Percentiles rank a stretch among this genome's conserved stretches.
These are phyloP conservation scores for Quercus lobata DNA, from an alignment of 331 rosid genomes.

Conservation along the genomic window DNA sequence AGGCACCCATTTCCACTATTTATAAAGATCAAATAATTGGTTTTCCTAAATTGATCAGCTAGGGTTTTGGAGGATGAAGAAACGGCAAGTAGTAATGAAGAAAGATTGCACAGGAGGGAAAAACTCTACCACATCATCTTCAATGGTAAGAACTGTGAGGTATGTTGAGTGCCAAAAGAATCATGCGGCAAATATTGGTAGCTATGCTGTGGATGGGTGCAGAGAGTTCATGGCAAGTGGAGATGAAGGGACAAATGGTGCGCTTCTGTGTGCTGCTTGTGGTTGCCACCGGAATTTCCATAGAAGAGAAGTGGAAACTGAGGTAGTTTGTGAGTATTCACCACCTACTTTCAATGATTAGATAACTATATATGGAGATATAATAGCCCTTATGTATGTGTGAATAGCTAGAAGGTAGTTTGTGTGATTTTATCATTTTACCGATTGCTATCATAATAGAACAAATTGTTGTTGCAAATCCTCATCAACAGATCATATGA, in stretches of 20 bases:
- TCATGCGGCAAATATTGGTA: conserved; percentile 85
- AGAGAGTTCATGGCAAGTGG: conserved; percentile 74
- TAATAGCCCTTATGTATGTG: not conserved
- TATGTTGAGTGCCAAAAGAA: conserved; percentile 89
- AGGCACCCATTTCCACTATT: not conserved
- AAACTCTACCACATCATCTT: conserved; percentile 38
- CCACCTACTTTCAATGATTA: conserved; percentile 51
- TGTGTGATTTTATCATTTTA: conserved; percentile 31
- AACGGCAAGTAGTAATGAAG: conserved; percentile 68
- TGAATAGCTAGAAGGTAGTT: conserved; percentile 13
- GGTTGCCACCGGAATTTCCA: conserved; percentile 86
- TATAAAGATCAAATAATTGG: not conserved
- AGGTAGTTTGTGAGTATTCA: conserved; percentile 92
- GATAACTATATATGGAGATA: not conserved
- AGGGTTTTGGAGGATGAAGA: conserved; percentile 58
- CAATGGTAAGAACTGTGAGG: conserved; percentile 40
- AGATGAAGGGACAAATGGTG: conserved; percentile 51
- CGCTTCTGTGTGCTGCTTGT: conserved; percentile 79
- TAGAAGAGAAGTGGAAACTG: conserved; percentile 68
- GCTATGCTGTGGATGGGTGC: conserved; percentile 92
- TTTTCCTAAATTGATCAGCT: not conserved
- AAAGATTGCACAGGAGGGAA: conserved; percentile 33
- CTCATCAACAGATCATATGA: conserved; percentile 10
- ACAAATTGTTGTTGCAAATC: conserved; percentile 13
- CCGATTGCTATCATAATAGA: not conserved